Evolutionary conservation across 441 rosid genomes (phyloP).

Genomic region (Corymbia calophylla): DNA sequence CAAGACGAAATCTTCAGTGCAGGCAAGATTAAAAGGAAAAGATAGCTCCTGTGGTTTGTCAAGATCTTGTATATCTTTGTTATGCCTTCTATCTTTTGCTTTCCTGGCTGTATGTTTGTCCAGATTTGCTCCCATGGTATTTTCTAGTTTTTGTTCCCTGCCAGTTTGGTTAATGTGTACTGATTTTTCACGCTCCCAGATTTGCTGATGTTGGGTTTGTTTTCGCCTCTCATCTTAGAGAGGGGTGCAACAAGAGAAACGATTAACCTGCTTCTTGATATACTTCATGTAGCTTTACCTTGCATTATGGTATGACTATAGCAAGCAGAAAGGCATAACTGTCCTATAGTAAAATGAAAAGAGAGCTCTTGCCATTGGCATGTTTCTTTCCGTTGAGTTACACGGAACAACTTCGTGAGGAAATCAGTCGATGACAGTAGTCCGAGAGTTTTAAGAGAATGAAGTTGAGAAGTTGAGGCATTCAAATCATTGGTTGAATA

Average conservation of each 20-base stretch:
- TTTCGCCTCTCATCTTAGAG: background rate
- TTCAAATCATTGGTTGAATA: background rate
- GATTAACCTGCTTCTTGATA: background rate
- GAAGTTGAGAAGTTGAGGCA: background rate
- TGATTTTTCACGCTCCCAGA: background rate
- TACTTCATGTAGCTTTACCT: background rate
- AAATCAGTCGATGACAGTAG: background rate
- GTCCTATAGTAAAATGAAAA: background rate
- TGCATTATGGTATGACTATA: background rate
- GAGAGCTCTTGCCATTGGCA: background rate
- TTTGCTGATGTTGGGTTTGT: background rate
- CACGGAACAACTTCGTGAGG: background rate
- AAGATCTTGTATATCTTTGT: background rate
- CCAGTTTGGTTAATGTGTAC: background rate
- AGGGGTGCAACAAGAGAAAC: background rate
- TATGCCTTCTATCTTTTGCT: background rate
- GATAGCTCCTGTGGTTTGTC: background rate
- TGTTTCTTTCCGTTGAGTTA: background rate
- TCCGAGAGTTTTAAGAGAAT: background rate
- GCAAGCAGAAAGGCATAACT: background rate
- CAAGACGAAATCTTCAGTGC: background rate
- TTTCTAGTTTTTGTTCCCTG: background rate
- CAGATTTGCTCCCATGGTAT: background rate
- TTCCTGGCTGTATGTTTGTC: background rate
- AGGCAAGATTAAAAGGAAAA: background rate